Evolutionary conservation across 805 yeast species (phyloP), one percentile per base, ranked within the genome.

Genomic region (Ogataea trehaloabstinens): DNA sequence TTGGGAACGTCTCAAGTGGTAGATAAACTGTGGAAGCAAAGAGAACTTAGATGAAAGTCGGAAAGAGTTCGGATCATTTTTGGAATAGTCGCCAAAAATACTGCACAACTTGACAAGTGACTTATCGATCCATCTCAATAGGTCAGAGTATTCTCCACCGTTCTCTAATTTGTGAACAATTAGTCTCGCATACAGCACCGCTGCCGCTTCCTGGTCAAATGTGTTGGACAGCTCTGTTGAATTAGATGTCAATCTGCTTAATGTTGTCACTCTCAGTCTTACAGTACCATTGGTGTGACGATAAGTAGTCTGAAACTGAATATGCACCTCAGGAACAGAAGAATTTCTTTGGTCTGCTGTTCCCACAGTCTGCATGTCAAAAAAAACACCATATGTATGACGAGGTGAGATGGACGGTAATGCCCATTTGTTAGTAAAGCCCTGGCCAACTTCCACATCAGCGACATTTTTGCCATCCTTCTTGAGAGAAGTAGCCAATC

Each of bases 191-290:
- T 91, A 83, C 42, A 90, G 68, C 1, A 90, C 97, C 12, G 96
- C 95, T 3, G 99, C 96, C 10, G 97, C 96, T 65, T 93, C 98
- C 71, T 93, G 98, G 66, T 93, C 99, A 62, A 93, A 93, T n/a
- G 93, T 56, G 42, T 65, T 65, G 13, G 79, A 66, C 42, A 77
- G 64, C 34, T 73, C 77, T 30, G 76, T 76, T 19, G 72, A 64
- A 34, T 56, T 58, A 11, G 80, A 74, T 41, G 78, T 72, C 44
- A 72, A 60, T 58, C 78, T 71, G 41, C 71, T 68, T 42, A 93
- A 73, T 0, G 98, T 93, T 17, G 99, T 91, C 24, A 93, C 97
- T 53, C 97, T 78, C 43, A 87, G 70, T 56, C 97, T 77, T 58
- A 78, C 84, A 10, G 91, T 76, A 41, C 99, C 99, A 20, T 90